Evolutionary conservation across 192 early-diverging fungal species (phyloP), one percentile per base, ranked within the genome.

Genomic region (Podila clonocystis): DNA sequence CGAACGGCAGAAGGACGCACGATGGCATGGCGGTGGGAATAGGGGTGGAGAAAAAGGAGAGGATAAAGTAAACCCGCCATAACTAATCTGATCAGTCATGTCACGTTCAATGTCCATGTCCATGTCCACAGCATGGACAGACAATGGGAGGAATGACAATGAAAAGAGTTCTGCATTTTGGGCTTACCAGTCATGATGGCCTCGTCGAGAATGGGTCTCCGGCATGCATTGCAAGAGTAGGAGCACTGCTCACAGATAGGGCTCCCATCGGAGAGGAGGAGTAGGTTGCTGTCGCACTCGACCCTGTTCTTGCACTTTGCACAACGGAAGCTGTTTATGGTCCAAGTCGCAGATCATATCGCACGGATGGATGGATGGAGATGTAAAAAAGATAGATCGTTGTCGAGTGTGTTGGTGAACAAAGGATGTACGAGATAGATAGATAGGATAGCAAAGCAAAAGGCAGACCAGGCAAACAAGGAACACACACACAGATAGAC

Each of bases 201-300:
- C 73, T 95, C 94, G 65, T 95, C 93, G 6, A 88, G 87, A 63
- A 95, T 95, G 24, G 90, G 83, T 72, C 88, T 85, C 57, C 89
- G 91, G 84, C 94, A 95, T 55, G 89, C 75, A 45, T 87, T 85
- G 84, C 94, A 95, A 73, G 83, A 89, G 62, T 95, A 94, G 15
- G 92, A 93, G 82, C 94, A 95, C 58, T 92, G 90, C 70, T 93
- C 91, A 62, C 94, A 95, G 58, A 95, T 89, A n/a, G 94, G 94
- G 61, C 89, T 90, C n/a, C 94, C 94, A 64, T 93, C 91, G 8
- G 92, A 91, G 52, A 94, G 82, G 29, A 95, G 85, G 50, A 95
- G 82, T 60, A 95, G 70, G 67, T 93, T 93, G 50, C 92, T 90
- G 68, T 95, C 91, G 68, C 90, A 91, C 67, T 94, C 92, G 38